Conservation (phyloP, 257 asterid species). For the Solanum bulbocastanum region DNA sequence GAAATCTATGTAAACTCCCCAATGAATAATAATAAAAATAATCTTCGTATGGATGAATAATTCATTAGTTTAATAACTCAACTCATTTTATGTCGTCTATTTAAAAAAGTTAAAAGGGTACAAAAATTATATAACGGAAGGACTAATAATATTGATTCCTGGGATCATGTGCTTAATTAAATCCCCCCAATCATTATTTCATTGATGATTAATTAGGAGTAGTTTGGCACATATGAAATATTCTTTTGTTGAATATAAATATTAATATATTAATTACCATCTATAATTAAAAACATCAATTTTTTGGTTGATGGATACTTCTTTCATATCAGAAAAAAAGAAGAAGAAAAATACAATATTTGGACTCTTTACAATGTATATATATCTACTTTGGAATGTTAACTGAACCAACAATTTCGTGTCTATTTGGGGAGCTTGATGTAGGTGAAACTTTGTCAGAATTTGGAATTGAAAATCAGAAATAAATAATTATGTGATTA, state of each 20-base stretch:
- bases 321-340: not conserved
- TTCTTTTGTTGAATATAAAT: not conserved
- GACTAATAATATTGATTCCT: not conserved
- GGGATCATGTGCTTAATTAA: not conserved
- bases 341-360: not conserved
- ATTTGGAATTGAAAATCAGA: not conserved
- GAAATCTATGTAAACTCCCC: too few species aligned
- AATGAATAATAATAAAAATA: not conserved
- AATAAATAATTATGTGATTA: not conserved
- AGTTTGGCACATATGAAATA: not conserved
- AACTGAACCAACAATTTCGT: not conserved
- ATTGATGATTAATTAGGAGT: not conserved
- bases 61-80: not conserved
- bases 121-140: not conserved
- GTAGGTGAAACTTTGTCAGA: not conserved
- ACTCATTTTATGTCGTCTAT: fast-evolving
- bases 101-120: too few species aligned
- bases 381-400: not conserved
- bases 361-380: constrained; percentile 1
- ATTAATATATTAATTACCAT: not conserved
- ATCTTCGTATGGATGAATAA: not conserved
- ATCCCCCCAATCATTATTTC: not conserved
- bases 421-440: not conserved
- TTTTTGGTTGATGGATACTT: not conserved
- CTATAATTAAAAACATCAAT: not conserved